Evolutionary conservation across 805 yeast genomes (phyloP).

Genomic region (Candida coquimbonensis): DNA sequence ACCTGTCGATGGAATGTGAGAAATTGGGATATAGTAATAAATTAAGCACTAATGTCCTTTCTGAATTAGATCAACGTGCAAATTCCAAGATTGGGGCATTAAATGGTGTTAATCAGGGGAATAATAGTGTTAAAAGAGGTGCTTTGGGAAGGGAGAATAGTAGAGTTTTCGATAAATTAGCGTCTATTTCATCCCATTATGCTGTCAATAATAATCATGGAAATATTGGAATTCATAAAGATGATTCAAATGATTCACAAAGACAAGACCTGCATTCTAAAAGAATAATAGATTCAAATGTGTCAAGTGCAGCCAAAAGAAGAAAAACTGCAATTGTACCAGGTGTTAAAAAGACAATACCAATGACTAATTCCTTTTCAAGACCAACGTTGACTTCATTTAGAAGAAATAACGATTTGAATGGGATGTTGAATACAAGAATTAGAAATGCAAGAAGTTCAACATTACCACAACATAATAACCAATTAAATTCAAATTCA

Average conservation of each 20-base stretch:
- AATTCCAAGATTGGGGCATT: slow-evolving; percentile 7
- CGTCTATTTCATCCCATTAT: slow-evolving; percentile 27
- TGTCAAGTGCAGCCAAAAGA: slow-evolving; percentile 19
- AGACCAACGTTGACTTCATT: slow-evolving; percentile 4
- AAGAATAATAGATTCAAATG: slow-evolving; percentile 11
- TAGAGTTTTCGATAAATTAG: slow-evolving; percentile 21
- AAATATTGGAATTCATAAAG: slow-evolving; percentile 5
- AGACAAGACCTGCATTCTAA: slow-evolving; percentile 21
- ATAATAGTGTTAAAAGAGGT: too few species aligned
- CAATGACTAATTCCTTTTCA: background rate
- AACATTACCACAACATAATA: background rate
- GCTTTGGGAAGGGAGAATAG: too few species aligned
- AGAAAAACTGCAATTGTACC: slow-evolving; percentile 13
- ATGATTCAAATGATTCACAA: slow-evolving; percentile 15
- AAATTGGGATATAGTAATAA: slow-evolving; percentile 27
- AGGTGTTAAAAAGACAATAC: slow-evolving; percentile 3
- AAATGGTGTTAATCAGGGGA: too few species aligned
- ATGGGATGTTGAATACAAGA: slow-evolving; percentile 2
- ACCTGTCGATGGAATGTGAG: slow-evolving; percentile 8
- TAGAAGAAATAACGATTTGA: slow-evolving; percentile 9
- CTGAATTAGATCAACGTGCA: slow-evolving; percentile 30
- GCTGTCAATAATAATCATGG: slow-evolving; percentile 15
- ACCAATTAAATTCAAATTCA: background rate
- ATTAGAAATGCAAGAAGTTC: background rate
- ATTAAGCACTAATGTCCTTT: slow-evolving; percentile 27